Conservation (phyloP, 345 rosid genomes). For the Syzygium aromaticum region DNA sequence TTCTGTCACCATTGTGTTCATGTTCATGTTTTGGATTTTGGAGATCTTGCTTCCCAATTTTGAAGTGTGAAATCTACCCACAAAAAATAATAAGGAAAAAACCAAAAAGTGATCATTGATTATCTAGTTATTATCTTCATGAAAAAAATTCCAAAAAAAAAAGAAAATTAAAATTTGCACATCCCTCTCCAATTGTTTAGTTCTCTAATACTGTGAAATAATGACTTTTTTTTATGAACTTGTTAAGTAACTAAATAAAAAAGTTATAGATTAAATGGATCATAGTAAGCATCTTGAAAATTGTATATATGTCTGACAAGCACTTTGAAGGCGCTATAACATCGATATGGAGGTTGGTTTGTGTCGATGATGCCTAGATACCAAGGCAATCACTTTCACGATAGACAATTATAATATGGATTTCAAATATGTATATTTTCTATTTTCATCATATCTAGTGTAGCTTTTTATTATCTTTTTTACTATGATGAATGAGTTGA, state of each 20-base stretch:
- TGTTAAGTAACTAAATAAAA: background rate
- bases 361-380: background rate
- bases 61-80: background rate
- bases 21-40: background rate
- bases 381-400: background rate
- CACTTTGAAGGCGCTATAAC: background rate
- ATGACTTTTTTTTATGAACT: background rate
- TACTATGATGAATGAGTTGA: background rate
- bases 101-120: background rate
- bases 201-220: background rate
- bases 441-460: background rate
- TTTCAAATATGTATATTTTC: background rate
- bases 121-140: background rate
- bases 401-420: background rate
- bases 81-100: background rate
- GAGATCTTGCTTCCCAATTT: background rate
- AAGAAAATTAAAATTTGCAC: background rate
- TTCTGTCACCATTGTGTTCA: background rate
- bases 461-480: background rate
- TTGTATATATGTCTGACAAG: background rate
- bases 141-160: background rate
- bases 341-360: background rate
- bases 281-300: background rate
- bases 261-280: background rate
- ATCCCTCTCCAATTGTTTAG: background rate